phyloP scores from a whole-genome alignment of 116 monocot genomes.

The Iris pallida region DNA sequence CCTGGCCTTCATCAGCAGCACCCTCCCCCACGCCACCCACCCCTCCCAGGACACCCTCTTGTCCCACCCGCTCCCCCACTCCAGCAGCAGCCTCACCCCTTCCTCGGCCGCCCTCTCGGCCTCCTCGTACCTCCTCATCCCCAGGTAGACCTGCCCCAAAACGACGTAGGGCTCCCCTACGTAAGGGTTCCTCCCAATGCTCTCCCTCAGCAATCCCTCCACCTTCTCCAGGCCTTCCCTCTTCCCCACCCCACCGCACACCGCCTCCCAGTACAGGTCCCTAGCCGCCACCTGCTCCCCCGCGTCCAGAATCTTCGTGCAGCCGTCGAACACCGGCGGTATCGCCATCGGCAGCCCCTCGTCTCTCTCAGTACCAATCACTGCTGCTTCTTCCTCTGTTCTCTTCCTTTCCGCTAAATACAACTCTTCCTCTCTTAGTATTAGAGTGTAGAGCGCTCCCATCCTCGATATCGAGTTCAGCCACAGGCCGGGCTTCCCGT shows the following conservation, averaged over 20 bases:
- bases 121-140: conserved; percentile 57
- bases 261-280: conserved; percentile 79
- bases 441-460: conserved; percentile 56
- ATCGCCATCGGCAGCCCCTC: conserved; percentile 62
- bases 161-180: conserved; percentile 71
- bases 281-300: conserved; percentile 54
- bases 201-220: conserved; percentile 42
- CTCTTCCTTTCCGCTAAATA: conserved; percentile 33
- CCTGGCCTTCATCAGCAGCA: conserved; percentile 61
- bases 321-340: conserved; percentile 78
- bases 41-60: conserved; percentile 92
- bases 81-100: conserved; percentile 66
- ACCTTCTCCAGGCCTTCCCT: conserved; percentile 21
- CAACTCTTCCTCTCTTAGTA: conserved; percentile 63
- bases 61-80: conserved; percentile 91
- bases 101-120: conserved; percentile 44
- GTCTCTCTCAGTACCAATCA: conserved; percentile 22
- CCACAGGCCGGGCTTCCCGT: conserved; percentile 79
- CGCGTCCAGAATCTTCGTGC: conserved; percentile 50
- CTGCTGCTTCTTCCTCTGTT: background rate
- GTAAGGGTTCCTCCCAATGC: conserved; percentile 64
- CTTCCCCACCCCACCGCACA: conserved; percentile 14
- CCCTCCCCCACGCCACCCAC: conserved; percentile 95
- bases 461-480: conserved; percentile 65
- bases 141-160: conserved; percentile 63